These are phyloP conservation scores for Lumnitzera littorea DNA, from an alignment of 345 rosid genomes.

Conservation along the genomic window DNA sequence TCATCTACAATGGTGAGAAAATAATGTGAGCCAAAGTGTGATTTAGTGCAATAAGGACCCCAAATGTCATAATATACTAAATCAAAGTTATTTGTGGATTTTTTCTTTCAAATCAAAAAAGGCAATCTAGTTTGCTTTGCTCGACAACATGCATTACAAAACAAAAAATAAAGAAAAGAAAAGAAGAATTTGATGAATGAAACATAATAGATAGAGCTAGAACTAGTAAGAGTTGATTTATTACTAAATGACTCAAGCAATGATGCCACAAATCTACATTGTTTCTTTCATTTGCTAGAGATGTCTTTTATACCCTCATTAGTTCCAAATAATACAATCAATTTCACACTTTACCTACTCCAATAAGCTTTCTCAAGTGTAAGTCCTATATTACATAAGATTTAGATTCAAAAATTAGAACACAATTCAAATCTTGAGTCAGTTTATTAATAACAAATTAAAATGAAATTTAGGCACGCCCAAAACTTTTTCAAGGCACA, in stretches of 20 bases:
- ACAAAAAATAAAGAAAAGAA: background rate
- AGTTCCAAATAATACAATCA: background rate
- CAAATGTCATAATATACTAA: too few species aligned
- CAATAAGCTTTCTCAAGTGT: background rate
- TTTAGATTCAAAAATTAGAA: background rate
- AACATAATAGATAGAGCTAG: background rate
- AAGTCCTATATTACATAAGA: background rate
- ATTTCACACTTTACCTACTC: background rate
- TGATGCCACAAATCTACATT: background rate
- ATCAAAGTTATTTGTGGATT: too few species aligned
- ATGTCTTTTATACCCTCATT: background rate
- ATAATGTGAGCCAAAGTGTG: too few species aligned
- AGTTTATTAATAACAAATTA: background rate
- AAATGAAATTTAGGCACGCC: background rate
- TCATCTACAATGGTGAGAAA: too few species aligned
- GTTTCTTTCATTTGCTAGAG: background rate
- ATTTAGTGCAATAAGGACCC: too few species aligned
- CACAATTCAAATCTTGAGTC: background rate
- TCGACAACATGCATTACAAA: background rate
- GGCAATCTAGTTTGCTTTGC: background rate
- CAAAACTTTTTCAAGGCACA: background rate
- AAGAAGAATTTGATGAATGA: background rate
- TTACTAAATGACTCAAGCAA: background rate
- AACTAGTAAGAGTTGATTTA: background rate
- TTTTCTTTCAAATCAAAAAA: background rate